Conservation (phyloP, 805 yeast genomes). For the Peterozyma xylosa region DNA sequence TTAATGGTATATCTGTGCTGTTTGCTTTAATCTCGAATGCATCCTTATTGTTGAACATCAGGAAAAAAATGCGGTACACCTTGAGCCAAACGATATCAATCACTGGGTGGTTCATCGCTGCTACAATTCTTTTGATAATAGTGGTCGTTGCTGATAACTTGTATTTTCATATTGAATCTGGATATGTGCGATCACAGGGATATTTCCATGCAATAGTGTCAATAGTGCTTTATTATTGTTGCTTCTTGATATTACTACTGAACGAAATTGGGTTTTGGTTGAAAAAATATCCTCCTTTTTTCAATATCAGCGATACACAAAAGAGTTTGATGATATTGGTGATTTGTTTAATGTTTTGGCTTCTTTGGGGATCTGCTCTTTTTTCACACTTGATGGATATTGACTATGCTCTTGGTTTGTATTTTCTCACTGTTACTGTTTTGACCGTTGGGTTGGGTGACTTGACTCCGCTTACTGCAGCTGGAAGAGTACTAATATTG, state of each 20-base stretch:
- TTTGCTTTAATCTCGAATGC: slow-evolving; percentile 64
- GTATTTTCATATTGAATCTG: slow-evolving; percentile 16
- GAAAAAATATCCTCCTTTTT: slow-evolving; percentile 60
- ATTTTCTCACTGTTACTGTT: slow-evolving; percentile 65
- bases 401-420: slow-evolving; percentile 60
- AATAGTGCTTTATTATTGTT: slow-evolving; percentile 48
- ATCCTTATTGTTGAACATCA: slow-evolving; percentile 64
- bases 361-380: slow-evolving; percentile 61
- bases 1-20: slow-evolving; percentile 58
- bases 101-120: slow-evolving; percentile 57
- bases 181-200: slow-evolving; percentile 44
- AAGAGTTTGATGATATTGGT: slow-evolving; percentile 69
- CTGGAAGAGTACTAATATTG: slow-evolving; percentile 51
- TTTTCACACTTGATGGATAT: slow-evolving; percentile 38
- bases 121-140: slow-evolving; percentile 41
- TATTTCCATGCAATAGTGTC: slow-evolving; percentile 77
- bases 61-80: slow-evolving; percentile 49
- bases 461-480: slow-evolving; percentile 43
- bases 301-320: slow-evolving; percentile 61
- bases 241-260: slow-evolving; percentile 41
- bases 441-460: slow-evolving; percentile 83
- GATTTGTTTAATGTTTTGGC: slow-evolving; percentile 58
- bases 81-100: slow-evolving; percentile 58
- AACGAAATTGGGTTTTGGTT: slow-evolving; percentile 57
- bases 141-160: slow-evolving; percentile 29